These are phyloP conservation scores for Phytophthora chlamydospora DNA, from an alignment of 352 stramenopile species.

Conservation along the genomic window DNA sequence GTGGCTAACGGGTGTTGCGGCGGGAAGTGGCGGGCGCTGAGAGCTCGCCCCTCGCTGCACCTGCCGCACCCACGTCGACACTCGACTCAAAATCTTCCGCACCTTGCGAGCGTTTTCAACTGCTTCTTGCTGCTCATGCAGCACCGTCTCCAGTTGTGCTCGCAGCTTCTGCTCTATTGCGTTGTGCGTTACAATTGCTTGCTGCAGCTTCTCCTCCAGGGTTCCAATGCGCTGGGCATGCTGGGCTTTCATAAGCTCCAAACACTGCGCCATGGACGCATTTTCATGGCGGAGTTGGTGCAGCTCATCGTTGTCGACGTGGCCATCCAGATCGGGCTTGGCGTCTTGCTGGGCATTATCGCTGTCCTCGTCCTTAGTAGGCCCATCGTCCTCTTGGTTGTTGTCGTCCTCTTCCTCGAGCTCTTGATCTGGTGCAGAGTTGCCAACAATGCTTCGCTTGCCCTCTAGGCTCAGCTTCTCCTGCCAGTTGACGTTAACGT, in stretches of 20 bases:
- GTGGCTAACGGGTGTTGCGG: constrained; percentile 2
- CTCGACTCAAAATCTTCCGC: constrained; percentile 20
- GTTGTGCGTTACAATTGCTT: constrained; percentile 18
- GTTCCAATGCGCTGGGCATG: constrained; percentile 19
- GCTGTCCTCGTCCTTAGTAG: neutral
- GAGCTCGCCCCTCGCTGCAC: constrained; percentile 24
- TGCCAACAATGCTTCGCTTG: constrained; percentile 3
- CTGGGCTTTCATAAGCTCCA: constrained; percentile 17
- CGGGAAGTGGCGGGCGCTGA: constrained; percentile 2
- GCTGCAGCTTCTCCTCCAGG: constrained; percentile 25
- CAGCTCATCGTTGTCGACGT: constrained; percentile 6
- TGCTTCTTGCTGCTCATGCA: constrained; percentile 25
- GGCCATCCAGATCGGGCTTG: neutral
- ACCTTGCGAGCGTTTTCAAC: constrained; percentile 39
- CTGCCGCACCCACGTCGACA: constrained; percentile 32
- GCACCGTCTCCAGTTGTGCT: constrained; percentile 17
- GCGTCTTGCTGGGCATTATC: neutral
- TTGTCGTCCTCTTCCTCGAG: constrained; percentile 12
- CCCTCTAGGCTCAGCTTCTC: constrained; percentile 6
- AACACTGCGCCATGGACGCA: neutral
- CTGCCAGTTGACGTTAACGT: constrained; percentile 3
- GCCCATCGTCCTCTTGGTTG: constrained; percentile 29
- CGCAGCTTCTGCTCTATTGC: constrained; percentile 24
- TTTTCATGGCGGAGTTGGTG: constrained; percentile 21
- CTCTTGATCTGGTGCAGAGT: neutral